phyloP scores from a whole-genome alignment of 2,329 filamentous ascomycete species.

The Hymenoscyphus salicellus region DNA sequence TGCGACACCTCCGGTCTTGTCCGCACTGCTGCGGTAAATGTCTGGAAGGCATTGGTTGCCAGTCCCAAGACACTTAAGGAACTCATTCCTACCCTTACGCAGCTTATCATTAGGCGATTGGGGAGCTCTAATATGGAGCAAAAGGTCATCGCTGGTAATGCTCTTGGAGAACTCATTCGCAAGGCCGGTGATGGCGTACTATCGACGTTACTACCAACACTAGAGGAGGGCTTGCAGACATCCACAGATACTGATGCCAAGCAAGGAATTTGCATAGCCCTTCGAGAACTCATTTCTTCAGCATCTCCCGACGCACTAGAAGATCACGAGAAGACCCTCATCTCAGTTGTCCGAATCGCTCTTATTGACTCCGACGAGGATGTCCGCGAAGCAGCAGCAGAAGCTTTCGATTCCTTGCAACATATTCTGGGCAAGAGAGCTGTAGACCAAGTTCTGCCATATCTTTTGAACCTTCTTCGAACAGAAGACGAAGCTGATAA shows the following conservation, averaged over 20 bases:
- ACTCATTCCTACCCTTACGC: conserved; percentile 88
- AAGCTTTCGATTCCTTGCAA: conserved; percentile 94
- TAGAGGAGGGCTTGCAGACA: conserved; percentile 85
- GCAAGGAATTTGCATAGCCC: conserved; percentile 94
- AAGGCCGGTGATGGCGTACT: conserved; percentile 94
- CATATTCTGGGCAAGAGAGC: conserved; percentile 90
- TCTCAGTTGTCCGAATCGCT: conserved; percentile 88
- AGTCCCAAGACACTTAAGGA: conserved; percentile 92
- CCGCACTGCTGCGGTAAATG: conserved; percentile 80
- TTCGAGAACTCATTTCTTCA: conserved; percentile 88
- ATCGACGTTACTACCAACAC: conserved; percentile 79
- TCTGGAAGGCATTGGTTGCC: conserved; percentile 96
- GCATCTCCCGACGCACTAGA: conserved; percentile 85
- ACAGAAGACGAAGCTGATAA: conserved; percentile 86
- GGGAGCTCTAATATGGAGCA: conserved; percentile 98
- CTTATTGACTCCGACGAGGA: conserved; percentile 86
- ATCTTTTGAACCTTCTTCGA: conserved; percentile 84
- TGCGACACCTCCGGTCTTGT: conserved; percentile 94
- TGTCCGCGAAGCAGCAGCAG: conserved; percentile 90
- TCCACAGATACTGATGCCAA: conserved; percentile 90
- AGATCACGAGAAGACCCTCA: conserved; percentile 91
- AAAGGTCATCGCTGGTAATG: conserved; percentile 97
- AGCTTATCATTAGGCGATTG: conserved; percentile 88
- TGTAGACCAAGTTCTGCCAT: conserved; percentile 91
- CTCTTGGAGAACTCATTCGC: conserved; percentile 91